A percentile compares a stretch with the other conserved stretches of the same genome.
These are phyloP conservation scores for Penicillium sp. DNA, from an alignment of 2,329 filamentous ascomycete species.

Conservation along the genomic window DNA sequence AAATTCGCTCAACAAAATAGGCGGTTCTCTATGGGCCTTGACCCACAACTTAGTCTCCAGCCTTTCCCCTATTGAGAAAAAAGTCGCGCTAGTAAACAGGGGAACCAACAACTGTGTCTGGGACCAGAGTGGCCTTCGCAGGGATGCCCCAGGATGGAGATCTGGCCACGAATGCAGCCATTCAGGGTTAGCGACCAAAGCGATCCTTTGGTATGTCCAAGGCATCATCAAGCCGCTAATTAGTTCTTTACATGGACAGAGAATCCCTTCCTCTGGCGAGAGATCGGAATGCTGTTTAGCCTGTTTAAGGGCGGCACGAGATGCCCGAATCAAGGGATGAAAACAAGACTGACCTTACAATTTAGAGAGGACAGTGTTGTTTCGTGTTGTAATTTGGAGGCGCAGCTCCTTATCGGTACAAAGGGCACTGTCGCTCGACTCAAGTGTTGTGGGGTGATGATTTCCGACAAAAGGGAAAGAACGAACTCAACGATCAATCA, in stretches of 20 bases:
- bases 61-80: not conserved
- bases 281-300: constrained; percentile 16
- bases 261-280: constrained; percentile 7
- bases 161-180: constrained; percentile 8
- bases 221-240: constrained; percentile 13
- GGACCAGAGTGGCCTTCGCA: not conserved
- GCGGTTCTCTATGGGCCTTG: not conserved
- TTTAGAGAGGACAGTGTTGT: not conserved
- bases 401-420: not conserved
- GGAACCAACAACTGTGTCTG: not conserved
- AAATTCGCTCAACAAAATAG: no score
- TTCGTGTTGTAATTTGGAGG: no score
- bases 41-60: not conserved
- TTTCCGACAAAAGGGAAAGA: not conserved
- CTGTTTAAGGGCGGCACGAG: constrained; percentile 4
- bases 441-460: not conserved
- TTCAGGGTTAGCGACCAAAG: constrained; percentile 2
- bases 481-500: no score
- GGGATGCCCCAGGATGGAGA: not conserved
- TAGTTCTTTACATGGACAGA: constrained; percentile 4
- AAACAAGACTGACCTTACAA: constrained; percentile 12
- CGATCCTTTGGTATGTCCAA: constrained; percentile 6
- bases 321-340: constrained; percentile 21
- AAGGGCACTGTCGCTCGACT: not conserved
- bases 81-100: not conserved